Base-by-base conservation (phyloP, 2,329 filamentous ascomycete species). In the Chaetomium globosum region DNA sequence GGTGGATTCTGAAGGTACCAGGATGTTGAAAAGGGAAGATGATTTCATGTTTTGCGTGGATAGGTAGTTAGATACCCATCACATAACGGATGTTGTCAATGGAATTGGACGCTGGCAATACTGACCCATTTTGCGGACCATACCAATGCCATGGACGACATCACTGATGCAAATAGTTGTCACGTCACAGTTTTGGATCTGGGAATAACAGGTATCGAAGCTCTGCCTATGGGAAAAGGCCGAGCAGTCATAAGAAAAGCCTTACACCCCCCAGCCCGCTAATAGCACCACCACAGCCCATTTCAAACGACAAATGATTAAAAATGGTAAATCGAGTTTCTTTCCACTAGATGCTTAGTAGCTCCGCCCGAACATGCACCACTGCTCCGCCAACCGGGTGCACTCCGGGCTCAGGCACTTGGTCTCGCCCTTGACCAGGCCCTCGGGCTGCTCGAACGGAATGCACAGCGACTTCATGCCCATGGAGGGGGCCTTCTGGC, bases 371-470 rank as follows among this genome's bases (percentile, higher is more conserved):
- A 97, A 98, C 88, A 97, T 90, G 78, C 91, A 91, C 90, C 92
- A 98, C 74, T 89, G 86, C 82, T 94, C 87, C 21, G 94, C 94
- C 59, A 87, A 80, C 69, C 82, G 83, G 67, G 82, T 82, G 80
- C 94, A 98, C 74, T 94, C 89, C 51, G 94, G 94, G 83, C 91
- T 97, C 73, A 94, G 83, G 77, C 95, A 99, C 80, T 95, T 93
- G 65, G 92, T 97, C 80, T 91, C 89, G 58, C 91, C 93, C 70
- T 87, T 82, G 69, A 90, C 85, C 69, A 96, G 81, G 28, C 89
- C 91, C 73, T 89, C 87, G 48, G 93, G 93, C 66, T 94, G 91
- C 67, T 94, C 89, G 73, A 93, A 93, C 33, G 73, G 89, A 83
- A 85, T 96, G 87, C 82, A 94, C 78, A 79, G 86, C 78, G 77